Evolutionary conservation across 768 basidiomycete genomes (phyloP), one percentile per base, ranked within the genome.

Genomic region (Hypholoma fasciculare): DNA sequence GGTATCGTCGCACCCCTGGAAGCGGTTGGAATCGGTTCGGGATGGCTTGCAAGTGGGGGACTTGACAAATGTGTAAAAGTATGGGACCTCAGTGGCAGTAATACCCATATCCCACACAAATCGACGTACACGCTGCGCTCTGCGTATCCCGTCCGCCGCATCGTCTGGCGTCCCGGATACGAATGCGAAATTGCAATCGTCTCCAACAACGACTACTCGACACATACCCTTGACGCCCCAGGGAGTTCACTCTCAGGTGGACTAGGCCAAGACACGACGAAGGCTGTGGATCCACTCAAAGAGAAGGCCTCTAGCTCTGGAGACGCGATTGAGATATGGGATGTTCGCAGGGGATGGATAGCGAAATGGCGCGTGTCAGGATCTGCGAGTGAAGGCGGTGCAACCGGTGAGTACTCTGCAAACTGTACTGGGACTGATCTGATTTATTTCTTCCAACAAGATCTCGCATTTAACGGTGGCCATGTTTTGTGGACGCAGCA

Each of bases 281-380:
- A 23, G 4, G 23, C 23, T 23, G 23, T 23, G 1, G 23, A 23
- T 23, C 4, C 23, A 23, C 23, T 23, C 23, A 23, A 23, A 4
- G 53, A 44, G 7, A 54, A 54, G 27, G 38, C 23, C 14, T 26
- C 19, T 23, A 19, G 20, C n/a, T 34, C 67, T 26, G 82, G 85
- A 2, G 88, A 92, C 65, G 74, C 84, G 0, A 78, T 92, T 30
- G 92, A 94, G 64, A 87, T 94, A 20, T 95, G 93, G 93, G 92
- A 95, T 68, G 89, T 90, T 1, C 78, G 92, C 54, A 77, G 93
- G 48, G 82, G 84, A 0, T 91, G 88, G 82, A 79, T 94, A 49
- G 87, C 89, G 5, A 95, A 94, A 72, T 94, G 92, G 89, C 80
- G 82, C 2, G 81, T 93, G 11, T 80, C 77, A 19, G 84, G 86